Evolutionary conservation across 306 rosid species (phyloP), one percentile per base, ranked within the genome.

Genomic region (Cicer arietinum): DNA sequence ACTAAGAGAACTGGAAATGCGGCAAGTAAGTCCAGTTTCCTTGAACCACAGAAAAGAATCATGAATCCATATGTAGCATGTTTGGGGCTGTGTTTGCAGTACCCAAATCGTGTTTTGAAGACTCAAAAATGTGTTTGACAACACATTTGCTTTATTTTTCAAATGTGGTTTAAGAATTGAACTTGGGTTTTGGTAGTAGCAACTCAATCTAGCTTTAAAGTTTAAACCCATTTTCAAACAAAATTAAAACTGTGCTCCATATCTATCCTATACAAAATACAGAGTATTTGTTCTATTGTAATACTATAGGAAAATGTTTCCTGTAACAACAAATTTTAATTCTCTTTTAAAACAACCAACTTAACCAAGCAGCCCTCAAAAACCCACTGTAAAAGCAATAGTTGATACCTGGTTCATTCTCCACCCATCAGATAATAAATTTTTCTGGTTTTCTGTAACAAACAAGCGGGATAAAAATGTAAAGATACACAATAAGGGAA

Each of bases 371-470:
- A 73, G 20, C 25, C 43, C 80, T 39, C 53, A 41, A 22, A 41
- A 67, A 45, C 6, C 64, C 61, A 45, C 47, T 11, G 46, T 51
- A 73, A 73, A 63, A 61, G 79, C 80, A 79, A 52, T 22, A 76
- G 70, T 20, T 7, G 10, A 41, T 84, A 94, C 99, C 96, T 94
- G 99, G 80, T 80, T 75, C 93, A 90, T 87, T 79, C 99, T 91
- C 97, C 97, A 89, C 72, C 43, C 85, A 85, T 94, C 99, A 48
- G 97, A 89, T 81, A 90, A 80, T 30, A 94, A 87, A 77, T 94
- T 94, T 81, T 90, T 92, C 86, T 94, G 92, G 88, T 94, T 90
- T 82, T 92, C 99, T 94, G 87, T 5, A 54, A 77, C 61, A 73
- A 57, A 56, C 60, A 44, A 10, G 20, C 30, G 14, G 53, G 16